Evolutionary conservation across 1,284 basidiomycete species (phyloP), one percentile per base, ranked within the genome.

Genomic region (Trichosporon inkin): DNA sequence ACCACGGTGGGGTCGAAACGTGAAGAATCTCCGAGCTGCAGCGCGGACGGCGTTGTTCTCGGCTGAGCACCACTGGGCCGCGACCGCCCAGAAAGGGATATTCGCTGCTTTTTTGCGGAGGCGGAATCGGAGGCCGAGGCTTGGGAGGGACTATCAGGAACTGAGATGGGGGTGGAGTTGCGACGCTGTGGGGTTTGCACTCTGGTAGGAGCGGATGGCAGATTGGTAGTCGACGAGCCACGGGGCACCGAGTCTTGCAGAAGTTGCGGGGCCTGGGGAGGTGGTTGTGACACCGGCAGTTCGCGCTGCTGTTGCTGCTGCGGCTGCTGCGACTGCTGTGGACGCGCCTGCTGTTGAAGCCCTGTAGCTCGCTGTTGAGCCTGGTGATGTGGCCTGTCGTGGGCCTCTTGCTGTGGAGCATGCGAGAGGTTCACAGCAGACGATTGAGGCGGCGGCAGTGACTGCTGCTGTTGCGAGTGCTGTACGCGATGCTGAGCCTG

Each of bases 21-120:
- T 6, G 62, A 63, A 28, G 62, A 63, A 40, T 63, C 62, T 19
- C 62, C 62, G 7, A 63, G 36, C 28, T 63, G 62, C 14, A 63
- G n/a, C 8, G 44, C 38, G 36, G 34, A 39, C 5, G 49, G 22
- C n/a, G 53, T 36, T 3, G 28, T 38, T 1, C n/a, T 37, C 1
- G 49, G 53, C 11, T 51, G 53, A 3, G 53, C 58, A 16, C 53
- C 58, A 24, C 16, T 40, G 17, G 44, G 24, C 28, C 44, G 44
- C 3, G 44, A 28, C 7, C 22, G 24, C 10, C 28, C 24, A 1
- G 44, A 49, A 7, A 49, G 44, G 13, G 51, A 53, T 5, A 53
- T 53, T 7, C 34, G 34, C 34, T 19, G 17, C 34, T 53, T 53
- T 13, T 34, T 35, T 10, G 49, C 34, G 10, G 22, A 22, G 51